Evolutionary conservation across 1,284 basidiomycete genomes (phyloP), one percentile per base, ranked within the genome.

Genomic region (Ustilago curta): DNA sequence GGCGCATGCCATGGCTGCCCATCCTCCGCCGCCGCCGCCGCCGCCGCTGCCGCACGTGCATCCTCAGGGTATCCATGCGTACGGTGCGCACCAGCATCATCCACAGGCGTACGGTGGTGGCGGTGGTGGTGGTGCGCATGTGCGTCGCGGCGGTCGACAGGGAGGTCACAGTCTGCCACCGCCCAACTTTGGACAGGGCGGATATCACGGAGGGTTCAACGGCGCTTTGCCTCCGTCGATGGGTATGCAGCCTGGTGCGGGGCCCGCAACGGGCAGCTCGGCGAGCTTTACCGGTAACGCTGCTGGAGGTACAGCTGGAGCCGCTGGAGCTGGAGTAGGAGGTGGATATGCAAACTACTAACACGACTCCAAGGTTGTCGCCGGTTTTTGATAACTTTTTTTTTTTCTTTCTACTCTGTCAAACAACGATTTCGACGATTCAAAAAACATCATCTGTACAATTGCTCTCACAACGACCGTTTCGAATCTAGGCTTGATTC

Each of bases 321-420:
- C 35, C 14, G 44, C 9, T 27, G 44, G 25, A 12, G 47, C 27
- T 8, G 47, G 47, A 27, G 25, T 25, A n/a, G 32, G 25, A 16
- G 60, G 63, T 25, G 63, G 56, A 40, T 66, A 50, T 21, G 63
- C 51, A 44, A 59, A 12, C 29, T 66, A 66, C 42, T 66, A 18
- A 55, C n/a, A 31, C 11, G 31, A 27, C 18, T 40, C 2, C 45
- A 31, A 37, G 11, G 35, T 4, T 37, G n/a, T n/a, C n/a, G n/a
- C 16, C 14, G 12, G 14, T 1, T 37, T 37, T 14, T 14, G 9
- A 12, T 32, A 9, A 2, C 11, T 32, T 32, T 32, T 27, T 27
- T 27, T 27, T 27, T 27, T 27, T 27, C 3, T 27, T 27, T 27
- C 3, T 27, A 27, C 29, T 37, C 18, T 31, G 9, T n/a, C n/a